Conservation (phyloP, 2,329 filamentous ascomycete genomes). For the Aspergillus texensis region DNA sequence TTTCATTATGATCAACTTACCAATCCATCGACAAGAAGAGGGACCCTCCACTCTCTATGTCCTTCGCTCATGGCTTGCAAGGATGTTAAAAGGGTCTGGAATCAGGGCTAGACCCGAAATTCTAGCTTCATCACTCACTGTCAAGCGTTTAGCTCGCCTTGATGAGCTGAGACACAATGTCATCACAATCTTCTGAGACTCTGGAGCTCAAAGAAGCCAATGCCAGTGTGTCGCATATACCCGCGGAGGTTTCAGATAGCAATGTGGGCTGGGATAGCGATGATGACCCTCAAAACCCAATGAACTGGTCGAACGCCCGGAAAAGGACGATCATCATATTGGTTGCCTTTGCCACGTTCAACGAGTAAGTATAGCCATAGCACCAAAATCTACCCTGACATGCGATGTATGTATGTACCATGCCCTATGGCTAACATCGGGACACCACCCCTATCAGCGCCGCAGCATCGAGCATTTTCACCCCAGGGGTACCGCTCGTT, state of each 20-base stretch:
- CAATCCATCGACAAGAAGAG: background rate
- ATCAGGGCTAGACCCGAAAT: background rate
- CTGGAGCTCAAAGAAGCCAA: background rate
- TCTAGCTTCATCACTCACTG: background rate
- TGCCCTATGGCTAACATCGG: background rate
- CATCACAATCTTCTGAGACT: background rate
- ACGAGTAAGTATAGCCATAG: background rate
- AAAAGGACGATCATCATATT: slow-evolving; percentile 3
- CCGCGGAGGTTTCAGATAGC: background rate
- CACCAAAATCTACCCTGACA: background rate
- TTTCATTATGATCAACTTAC: background rate
- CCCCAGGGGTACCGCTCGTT: slow-evolving; percentile 3
- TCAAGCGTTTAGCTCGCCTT: background rate
- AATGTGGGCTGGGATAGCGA: slow-evolving; percentile 4
- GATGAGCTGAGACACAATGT: background rate
- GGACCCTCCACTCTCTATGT: background rate
- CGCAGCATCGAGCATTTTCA: slow-evolving; percentile 4
- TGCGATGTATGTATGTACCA: background rate
- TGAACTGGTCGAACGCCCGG: slow-evolving; percentile 7
- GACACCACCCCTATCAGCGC: background rate
- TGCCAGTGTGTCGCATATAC: background rate
- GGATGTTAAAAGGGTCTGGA: background rate
- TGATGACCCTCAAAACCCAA: slow-evolving; percentile 4
- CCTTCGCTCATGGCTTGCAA: background rate
- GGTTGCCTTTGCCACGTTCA: slow-evolving; percentile 1